Evolutionary conservation across 441 rosid species (phyloP), one percentile per base, ranked within the genome.

Genomic region (Pelargonium citronellum): DNA sequence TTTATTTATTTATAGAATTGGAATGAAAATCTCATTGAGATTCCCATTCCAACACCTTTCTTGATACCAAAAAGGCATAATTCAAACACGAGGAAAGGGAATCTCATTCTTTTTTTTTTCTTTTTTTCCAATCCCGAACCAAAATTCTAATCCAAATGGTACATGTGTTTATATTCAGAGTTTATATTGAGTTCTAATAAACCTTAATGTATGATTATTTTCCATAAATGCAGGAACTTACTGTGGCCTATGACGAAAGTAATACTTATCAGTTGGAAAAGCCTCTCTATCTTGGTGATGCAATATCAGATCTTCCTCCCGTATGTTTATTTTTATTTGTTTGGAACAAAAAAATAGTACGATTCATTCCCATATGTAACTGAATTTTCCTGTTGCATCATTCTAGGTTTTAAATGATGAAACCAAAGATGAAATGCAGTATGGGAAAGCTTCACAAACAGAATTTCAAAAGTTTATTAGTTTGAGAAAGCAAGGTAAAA

Each of bases 391-490:
- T n/a, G 24, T 70, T 41, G 58, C 17, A 11, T 34, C 4, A 27
- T 27, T 12, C n/a, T 13, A 92, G 98, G 83, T 90, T 63, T 81
- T 51, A 9, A 87, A 87, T 76, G 3, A 75, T 74, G 91, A 89
- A 63, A 4, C 17, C 2, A 72, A 78, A 9, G 95, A 83, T 68
- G 91, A 82, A 75, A 87, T 86, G 75, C 72, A 76, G 0, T 92
- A 86, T 49, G 84, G 64, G 8, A 74, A 55, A 39, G 79, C 69
- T 7, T 91, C 91, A 7, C 5, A 76, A 58, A 84, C 88, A 1
- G 80, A 85, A 6, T 92, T 92, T 74, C 95, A 92, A 61, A 63
- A 47, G 5, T 77, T 69, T 15, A 92, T 92, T 39, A 73, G 95
- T 69, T 66, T 78, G 63, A 80, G 73, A 3, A 79, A 72, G 69